phyloP scores from a whole-genome alignment of 2,329 filamentous ascomycete genomes.

The Fusarium oxysporum region DNA sequence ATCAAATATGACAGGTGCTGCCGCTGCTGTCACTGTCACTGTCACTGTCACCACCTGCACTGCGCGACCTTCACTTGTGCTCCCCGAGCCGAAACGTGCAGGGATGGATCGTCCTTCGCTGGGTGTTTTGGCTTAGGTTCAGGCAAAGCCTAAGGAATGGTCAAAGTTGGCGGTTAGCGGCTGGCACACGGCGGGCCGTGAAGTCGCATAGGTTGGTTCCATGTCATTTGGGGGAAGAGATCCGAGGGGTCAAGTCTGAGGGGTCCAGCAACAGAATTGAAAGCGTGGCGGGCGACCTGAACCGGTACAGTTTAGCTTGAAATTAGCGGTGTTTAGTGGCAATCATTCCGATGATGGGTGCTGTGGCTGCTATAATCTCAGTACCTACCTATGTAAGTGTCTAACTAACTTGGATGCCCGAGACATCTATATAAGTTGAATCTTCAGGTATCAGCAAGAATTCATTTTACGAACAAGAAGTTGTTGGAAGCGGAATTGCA shows the following conservation, averaged over 20 bases:
- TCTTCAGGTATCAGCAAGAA: background rate
- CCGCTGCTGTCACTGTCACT: background rate
- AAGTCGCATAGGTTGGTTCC: background rate
- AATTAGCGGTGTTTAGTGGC: slow-evolving; percentile 8
- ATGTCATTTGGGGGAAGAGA: slow-evolving; percentile 4
- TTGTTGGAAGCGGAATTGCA: background rate
- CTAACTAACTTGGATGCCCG: background rate
- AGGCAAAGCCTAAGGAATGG: slow-evolving; percentile 10
- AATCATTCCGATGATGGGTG: background rate
- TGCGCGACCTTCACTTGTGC: slow-evolving; percentile 1
- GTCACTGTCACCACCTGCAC: background rate
- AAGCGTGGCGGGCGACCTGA: slow-evolving; percentile 33
- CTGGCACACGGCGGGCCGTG: slow-evolving; percentile 18
- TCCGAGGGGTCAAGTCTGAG: slow-evolving; percentile 24
- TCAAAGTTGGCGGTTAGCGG: slow-evolving; percentile 7
- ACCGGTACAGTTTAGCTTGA: slow-evolving; percentile 12
- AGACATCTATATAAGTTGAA: background rate
- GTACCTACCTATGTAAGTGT: background rate
- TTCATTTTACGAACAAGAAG: background rate
- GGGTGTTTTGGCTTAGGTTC: slow-evolving; percentile 17
- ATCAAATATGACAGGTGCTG: slow-evolving; percentile 18
- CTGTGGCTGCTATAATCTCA: slow-evolving; percentile 11
- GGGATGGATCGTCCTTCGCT: slow-evolving; percentile 20
- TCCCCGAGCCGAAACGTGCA: slow-evolving; percentile 33
- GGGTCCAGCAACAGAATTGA: slow-evolving; percentile 12